These are phyloP conservation scores for Gyrodon lividus DNA, from an alignment of 768 basidiomycete genomes.

Conservation along the genomic window DNA sequence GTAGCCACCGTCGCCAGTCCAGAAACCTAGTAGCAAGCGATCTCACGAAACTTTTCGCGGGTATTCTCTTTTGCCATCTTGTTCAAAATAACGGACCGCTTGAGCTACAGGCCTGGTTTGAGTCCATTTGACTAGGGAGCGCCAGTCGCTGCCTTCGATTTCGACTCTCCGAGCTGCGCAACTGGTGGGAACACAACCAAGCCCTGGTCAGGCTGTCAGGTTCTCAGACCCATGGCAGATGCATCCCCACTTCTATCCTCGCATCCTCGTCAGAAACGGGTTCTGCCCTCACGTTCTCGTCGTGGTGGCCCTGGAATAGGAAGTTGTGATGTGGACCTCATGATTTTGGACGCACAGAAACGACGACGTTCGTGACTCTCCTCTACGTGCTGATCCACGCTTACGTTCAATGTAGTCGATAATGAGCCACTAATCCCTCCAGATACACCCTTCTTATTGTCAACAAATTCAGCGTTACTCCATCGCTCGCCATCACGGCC, in stretches of 20 bases:
- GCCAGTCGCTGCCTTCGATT: conserved; percentile 2
- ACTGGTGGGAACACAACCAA: conserved; percentile 8
- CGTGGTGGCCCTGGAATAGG: conserved; percentile 82
- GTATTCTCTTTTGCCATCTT: conserved; percentile 3
- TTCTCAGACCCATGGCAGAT: conserved; percentile 31
- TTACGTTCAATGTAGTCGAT: conserved; percentile 49
- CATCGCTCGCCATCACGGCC: conserved; percentile 38
- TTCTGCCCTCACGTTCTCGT: conserved; percentile 77
- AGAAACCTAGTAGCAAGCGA: not conserved
- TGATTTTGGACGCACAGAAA: conserved; percentile 81
- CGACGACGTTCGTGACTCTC: conserved; percentile 59
- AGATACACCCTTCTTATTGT: conserved; percentile 65
- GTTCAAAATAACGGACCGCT: conserved; percentile 9
- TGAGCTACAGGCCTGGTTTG: not conserved
- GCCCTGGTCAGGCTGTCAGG: conserved; percentile 8
- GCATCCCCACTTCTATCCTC: conserved; percentile 32
- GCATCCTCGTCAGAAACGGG: conserved; percentile 65
- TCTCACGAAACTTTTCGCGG: not conserved
- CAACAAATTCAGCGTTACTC: conserved; percentile 62
- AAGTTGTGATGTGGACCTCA: conserved; percentile 72
- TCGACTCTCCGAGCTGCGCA: not conserved
- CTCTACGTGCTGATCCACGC: conserved; percentile 11
- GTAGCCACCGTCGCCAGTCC: not conserved
- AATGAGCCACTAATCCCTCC: conserved; percentile 70
- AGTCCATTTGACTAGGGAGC: not conserved